phyloP scores from a whole-genome alignment of 2,329 filamentous ascomycete genomes.

The Leptographium radiaticola region DNA sequence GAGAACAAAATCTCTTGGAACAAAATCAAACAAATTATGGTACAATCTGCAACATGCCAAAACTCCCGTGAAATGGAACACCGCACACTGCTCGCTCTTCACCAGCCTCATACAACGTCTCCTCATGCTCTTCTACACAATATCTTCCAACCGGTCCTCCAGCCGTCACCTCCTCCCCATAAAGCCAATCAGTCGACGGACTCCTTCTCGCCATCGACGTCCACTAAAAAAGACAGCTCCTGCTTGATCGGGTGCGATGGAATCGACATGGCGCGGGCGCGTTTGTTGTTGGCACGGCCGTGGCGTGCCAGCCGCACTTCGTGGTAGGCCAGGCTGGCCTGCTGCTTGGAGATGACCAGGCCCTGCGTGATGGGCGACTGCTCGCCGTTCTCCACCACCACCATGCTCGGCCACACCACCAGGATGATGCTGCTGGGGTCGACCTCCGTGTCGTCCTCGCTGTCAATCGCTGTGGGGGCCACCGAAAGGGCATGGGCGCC shows the following conservation, averaged over 20 bases:
- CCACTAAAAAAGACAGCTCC: conserved; percentile 7
- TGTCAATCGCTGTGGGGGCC: neutral
- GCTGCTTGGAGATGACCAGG: conserved; percentile 21
- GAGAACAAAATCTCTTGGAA: too few relatives aligned
- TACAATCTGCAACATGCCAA: neutral
- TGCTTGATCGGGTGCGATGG: neutral
- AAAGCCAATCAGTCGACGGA: neutral
- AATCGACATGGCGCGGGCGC: conserved; percentile 10
- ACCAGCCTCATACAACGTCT: too few relatives aligned
- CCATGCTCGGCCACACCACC: conserved; percentile 23
- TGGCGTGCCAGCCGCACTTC: conserved; percentile 5
- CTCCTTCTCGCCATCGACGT: conserved; percentile 4
- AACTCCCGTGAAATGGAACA: too few relatives aligned
- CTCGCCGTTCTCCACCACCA: conserved; percentile 20
- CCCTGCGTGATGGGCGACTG: conserved; percentile 21
- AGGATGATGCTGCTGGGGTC: conserved; percentile 19
- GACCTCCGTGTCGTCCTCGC: neutral
- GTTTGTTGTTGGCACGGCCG: conserved; percentile 2
- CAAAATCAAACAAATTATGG: too few relatives aligned
- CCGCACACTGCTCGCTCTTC: too few relatives aligned
- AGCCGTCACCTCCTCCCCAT: too few relatives aligned
- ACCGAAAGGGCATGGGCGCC: too few relatives aligned
- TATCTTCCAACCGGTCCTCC: too few relatives aligned
- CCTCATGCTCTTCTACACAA: too few relatives aligned
- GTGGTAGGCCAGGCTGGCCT: conserved; percentile 12